Evolutionary conservation across 768 basidiomycete genomes (phyloP), one percentile per base, ranked within the genome.

Genomic region (Termitomyces sp.): DNA sequence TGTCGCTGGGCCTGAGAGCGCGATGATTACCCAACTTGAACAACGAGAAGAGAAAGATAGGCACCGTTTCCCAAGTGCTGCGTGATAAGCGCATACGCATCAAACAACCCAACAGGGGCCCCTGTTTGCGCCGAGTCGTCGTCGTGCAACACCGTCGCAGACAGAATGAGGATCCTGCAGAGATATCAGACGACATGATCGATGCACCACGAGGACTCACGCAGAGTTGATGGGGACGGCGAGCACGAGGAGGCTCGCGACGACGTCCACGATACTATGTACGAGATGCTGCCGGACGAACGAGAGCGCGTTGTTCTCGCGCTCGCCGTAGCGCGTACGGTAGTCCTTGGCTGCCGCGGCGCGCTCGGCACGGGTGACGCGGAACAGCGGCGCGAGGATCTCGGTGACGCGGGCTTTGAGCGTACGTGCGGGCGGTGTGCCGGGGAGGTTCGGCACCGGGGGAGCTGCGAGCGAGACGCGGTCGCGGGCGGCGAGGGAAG

Each of bases 201-300:
- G 14, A 16, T 36, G 14, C 35, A 16, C 35, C 13, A n/a, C n/a
- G n/a, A n/a, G n/a, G n/a, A 61, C 72, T 64, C 56, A 85, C 86
- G 86, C 71, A 14, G 88, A 79, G 65, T 93, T 93, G 70, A 92
- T 89, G 16, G 86, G 77, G 16, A 92, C 77, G 0, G 92, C 92
- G 54, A 92, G 74, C 2, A 81, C 81, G 43, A 92, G 68, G 40
- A 93, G 71, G 60, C 82, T 83, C 38, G 74, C 60, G 11, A 81
- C 72, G 11, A 90, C 75, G 63, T 91, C 86, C 54, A 78, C 71
- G 63, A 82, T 73, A 0, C 78, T 77, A 60, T 86, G 83, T 30
- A 69, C 67, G n/a, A 87, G 71, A 64, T 87, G 85, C 20, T 79
- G 72, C 22, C 63, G 71, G 48, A 86, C 66, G 57, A 87, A 84